Evolutionary conservation across 1,139 yeast genomes (phyloP), one percentile per base, ranked within the genome.

Genomic region (Blastobotrys persicus): DNA sequence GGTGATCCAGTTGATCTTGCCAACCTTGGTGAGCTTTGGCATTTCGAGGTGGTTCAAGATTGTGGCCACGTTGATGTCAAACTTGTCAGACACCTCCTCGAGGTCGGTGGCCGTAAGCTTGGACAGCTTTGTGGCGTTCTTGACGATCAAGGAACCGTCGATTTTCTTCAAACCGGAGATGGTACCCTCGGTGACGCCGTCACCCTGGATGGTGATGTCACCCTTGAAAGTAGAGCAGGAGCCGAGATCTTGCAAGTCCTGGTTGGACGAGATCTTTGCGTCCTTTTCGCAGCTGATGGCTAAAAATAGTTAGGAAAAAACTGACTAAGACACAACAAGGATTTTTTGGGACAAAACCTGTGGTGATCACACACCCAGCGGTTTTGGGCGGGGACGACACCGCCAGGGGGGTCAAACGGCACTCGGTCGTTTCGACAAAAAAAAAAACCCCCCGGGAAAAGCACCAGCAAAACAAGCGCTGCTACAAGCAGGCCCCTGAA

Each of bases 221-320:
- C 97, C 98, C 56, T 79, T 79, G 59, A 91, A 79, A 56, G 91
- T 85, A 44, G 80, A 71, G 81, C 98, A 92, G 43, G 81, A 76
- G 52, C 87, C 72, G 56, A 86, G 78, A 42, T 72, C 67, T 63
- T 87, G 94, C 66, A 92, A 80, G 60, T 88, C 91, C 35, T 85
- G 65, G 69, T 91, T 88, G 45, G 83, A 80, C 53, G 92, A 80
- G 44, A 62, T 71, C 46, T 61, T 60, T 39, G 64, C 38, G 42
- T 53, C 49, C 16, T 49, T 47, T 54, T 57, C 42, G 61, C 64
- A 63, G 52, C 52, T 47, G 42, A 44, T 41, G 31, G 31, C 43
- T 23, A 52, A 38, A 38, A 49, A 28, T 26, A 59, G 28, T 23
- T 23, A 23, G 28, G n/a, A n/a, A n/a, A n/a, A n/a, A n/a, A n/a